Evolutionary conservation across 768 basidiomycete genomes (phyloP).

Genomic region (Russula earlei): DNA sequence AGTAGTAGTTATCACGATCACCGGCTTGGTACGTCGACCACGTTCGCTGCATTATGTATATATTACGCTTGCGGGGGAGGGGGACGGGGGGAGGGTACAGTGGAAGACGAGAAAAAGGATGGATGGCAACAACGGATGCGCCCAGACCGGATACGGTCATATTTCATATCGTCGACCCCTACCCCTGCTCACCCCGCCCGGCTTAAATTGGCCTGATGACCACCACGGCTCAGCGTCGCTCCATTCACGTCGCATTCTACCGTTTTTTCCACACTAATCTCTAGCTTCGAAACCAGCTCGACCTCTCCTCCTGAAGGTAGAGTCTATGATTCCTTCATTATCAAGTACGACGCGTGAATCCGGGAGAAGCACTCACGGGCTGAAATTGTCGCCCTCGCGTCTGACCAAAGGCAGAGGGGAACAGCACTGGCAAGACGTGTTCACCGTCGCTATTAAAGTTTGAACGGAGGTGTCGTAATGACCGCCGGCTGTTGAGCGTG

Average conservation of each 20-base stretch:
- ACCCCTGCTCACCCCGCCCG: no score
- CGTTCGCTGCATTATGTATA: conserved; percentile 41
- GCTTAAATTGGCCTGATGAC: no score
- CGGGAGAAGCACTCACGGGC: background rate
- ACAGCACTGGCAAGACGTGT: background rate
- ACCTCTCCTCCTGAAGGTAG: background rate
- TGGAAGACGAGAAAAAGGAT: background rate
- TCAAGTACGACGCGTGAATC: background rate
- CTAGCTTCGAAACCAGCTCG: background rate
- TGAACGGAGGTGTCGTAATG: background rate
- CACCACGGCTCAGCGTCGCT: no score
- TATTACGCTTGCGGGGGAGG: conserved; percentile 4
- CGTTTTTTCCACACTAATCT: conserved; percentile 7
- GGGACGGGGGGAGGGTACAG: background rate
- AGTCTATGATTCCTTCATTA: background rate
- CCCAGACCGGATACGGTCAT: background rate
- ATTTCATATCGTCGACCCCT: no score
- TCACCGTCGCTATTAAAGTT: background rate
- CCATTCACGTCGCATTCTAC: background rate
- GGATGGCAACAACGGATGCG: background rate
- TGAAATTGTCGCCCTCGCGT: background rate
- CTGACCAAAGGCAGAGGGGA: background rate
- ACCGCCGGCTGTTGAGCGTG: conserved; percentile 9
- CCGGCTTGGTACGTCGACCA: conserved; percentile 45
- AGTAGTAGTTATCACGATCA: no score